A percentile compares a stretch with the other conserved stretches of the same genome.
Conservation (phyloP, 495 filamentous ascomycete species). For the Tuber umbilicatum region DNA sequence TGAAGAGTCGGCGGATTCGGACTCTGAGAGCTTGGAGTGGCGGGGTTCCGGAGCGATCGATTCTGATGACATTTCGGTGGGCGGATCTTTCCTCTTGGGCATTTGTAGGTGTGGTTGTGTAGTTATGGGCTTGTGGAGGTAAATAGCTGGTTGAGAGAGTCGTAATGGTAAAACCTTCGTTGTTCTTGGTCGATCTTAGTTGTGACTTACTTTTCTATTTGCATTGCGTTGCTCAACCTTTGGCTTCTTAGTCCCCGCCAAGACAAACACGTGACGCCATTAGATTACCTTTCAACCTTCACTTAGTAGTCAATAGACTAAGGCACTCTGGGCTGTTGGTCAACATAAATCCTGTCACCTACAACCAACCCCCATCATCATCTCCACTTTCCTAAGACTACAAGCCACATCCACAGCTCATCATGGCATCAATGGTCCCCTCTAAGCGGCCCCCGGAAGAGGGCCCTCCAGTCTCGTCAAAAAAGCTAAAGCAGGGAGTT, state of each 20-base stretch:
- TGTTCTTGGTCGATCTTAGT: background rate
- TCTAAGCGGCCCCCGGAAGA: conserved; percentile 45
- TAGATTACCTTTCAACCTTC: background rate
- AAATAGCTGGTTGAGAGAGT: background rate
- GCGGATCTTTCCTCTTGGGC: conserved; percentile 28
- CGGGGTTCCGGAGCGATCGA: conserved; percentile 12
- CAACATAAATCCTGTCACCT: background rate
- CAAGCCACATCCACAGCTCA: background rate
- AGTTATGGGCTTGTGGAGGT: conserved; percentile 9
- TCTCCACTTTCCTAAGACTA: background rate
- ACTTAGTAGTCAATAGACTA: too few species aligned
- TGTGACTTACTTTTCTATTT: background rate
- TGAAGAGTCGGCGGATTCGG: conserved; percentile 13
- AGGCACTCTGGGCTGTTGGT: background rate
- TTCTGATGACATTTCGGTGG: conserved; percentile 10
- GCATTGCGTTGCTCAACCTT: too few species aligned
- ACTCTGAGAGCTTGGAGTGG: conserved; percentile 28
- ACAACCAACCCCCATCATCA: background rate
- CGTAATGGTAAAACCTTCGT: background rate
- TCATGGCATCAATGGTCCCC: conserved; percentile 1
- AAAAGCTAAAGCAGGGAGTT: conserved; percentile 40
- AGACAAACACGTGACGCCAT: conserved; percentile 1
- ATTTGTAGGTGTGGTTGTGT: conserved; percentile 3
- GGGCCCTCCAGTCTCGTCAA: conserved; percentile 40
- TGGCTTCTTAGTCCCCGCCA: background rate